phyloP scores from a whole-genome alignment of 75 land plant species.

The Selaginella tamariscina region DNA sequence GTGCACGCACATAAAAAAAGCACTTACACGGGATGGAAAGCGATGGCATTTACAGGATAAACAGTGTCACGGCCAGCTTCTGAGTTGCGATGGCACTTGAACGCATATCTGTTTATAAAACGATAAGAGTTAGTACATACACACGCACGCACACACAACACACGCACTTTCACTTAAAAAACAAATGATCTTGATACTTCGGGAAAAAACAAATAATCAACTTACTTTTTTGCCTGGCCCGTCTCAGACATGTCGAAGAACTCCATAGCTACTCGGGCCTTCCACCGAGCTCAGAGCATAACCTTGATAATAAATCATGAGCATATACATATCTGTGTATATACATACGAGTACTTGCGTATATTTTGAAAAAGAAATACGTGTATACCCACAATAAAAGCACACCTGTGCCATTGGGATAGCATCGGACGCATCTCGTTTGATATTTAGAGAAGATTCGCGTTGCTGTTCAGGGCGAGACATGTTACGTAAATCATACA shows the following conservation, averaged over 20 bases:
- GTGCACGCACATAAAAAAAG: not conserved
- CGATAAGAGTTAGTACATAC: no score
- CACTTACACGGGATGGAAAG: constrained; percentile 11
- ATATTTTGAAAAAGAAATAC: no score
- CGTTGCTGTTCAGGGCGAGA: constrained; percentile 12
- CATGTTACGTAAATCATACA: constrained; percentile 12
- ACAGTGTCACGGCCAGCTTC: constrained; percentile 12
- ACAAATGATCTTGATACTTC: not conserved
- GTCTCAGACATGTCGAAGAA: constrained; percentile 15
- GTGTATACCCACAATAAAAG: not conserved
- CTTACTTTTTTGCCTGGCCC: constrained; percentile 6
- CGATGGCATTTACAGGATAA: constrained; percentile 8
- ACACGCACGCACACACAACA: no score
- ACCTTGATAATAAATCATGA: no score
- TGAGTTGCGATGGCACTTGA: constrained; percentile 9
- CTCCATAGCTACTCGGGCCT: constrained; percentile 15
- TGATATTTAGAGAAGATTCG: constrained; percentile 16
- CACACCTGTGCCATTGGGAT: constrained; percentile 17
- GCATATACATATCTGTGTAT: no score
- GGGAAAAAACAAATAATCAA: not conserved
- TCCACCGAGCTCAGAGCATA: constrained; percentile 14
- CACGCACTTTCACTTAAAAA: not conserved
- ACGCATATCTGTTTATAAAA: constrained; percentile 12
- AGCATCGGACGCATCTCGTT: constrained; percentile 14
- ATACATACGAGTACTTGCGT: no score